phyloP scores from a whole-genome alignment of 306 rosid species.

The Fagus sylvatica region DNA sequence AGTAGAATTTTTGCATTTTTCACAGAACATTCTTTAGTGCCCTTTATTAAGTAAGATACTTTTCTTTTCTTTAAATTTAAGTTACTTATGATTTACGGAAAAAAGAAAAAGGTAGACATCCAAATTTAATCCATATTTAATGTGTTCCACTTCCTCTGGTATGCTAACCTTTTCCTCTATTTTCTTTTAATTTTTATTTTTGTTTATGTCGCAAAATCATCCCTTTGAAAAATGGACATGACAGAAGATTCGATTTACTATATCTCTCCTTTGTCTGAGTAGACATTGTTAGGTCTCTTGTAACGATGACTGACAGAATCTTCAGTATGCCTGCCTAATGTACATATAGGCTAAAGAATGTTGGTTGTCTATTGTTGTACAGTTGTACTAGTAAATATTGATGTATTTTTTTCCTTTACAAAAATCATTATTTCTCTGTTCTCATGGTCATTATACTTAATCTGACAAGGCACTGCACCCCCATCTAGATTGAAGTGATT shows the following conservation, averaged over 20 bases:
- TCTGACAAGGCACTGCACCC: not conserved
- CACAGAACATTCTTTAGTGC: no score
- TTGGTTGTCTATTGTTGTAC: not conserved
- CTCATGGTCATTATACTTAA: not conserved
- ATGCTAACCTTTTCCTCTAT: not conserved
- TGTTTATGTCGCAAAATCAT: not conserved
- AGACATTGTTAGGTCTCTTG: no score
- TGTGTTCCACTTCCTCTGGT: no score
- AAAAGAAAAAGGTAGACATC: not conserved
- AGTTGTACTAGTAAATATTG: not conserved
- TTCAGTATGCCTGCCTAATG: not conserved
- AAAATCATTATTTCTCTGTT: not conserved
- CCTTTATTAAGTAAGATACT: no score
- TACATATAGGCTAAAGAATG: not conserved
- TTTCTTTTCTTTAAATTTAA: no score
- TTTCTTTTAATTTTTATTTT: not conserved
- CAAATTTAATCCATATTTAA: not conserved
- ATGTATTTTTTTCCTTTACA: not conserved
- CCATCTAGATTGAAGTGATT: not conserved
- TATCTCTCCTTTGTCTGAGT: no score
- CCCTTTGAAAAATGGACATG: not conserved
- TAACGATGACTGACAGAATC: not conserved
- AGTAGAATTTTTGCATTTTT: not conserved
- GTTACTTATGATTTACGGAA: not conserved
- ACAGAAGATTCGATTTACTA: no score